Percentiles rank a stretch among this genome's conserved stretches.
Conservation (phyloP, 352 stramenopile genomes). For the Phytophthora pistaciae region DNA sequence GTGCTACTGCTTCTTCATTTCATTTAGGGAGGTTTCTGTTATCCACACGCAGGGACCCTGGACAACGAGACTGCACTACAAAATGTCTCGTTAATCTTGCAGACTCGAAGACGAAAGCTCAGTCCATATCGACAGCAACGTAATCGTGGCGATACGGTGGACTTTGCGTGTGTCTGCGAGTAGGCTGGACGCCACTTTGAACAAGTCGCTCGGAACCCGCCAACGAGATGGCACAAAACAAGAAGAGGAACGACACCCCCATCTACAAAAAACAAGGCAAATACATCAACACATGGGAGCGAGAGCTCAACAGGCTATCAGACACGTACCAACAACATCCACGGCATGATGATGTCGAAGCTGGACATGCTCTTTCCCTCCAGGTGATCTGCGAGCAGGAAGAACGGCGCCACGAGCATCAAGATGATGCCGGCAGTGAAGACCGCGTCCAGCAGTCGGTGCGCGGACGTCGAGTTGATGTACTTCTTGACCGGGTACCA, state of each 20-base stretch:
- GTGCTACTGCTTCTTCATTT: background rate
- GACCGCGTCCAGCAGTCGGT: slow-evolving; percentile 54
- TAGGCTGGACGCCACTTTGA: slow-evolving; percentile 42
- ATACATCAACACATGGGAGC: slow-evolving; percentile 13
- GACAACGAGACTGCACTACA: background rate
- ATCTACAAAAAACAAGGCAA: slow-evolving; percentile 39
- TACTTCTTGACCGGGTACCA: slow-evolving; percentile 63
- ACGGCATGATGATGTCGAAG: slow-evolving; percentile 81
- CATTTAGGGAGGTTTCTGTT: background rate
- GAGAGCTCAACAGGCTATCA: background rate
- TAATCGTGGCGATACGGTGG: slow-evolving; percentile 61
- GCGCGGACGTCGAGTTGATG: slow-evolving; percentile 45
- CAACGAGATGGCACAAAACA: slow-evolving; percentile 74
- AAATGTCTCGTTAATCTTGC: background rate
- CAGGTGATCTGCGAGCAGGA: slow-evolving; percentile 71
- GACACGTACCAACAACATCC: slow-evolving; percentile 76
- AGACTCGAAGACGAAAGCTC: background rate
- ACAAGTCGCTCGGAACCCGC: slow-evolving; percentile 50
- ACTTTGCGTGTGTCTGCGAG: slow-evolving; percentile 33
- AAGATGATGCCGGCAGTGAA: slow-evolving; percentile 54
- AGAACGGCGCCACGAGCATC: slow-evolving; percentile 70
- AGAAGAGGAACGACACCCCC: slow-evolving; percentile 66
- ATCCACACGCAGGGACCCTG: background rate
- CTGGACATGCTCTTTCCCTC: slow-evolving; percentile 69
- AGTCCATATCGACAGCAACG: slow-evolving; percentile 59